Conservation (phyloP, 176 grass and related monocot genomes). For the Oryza punctata region DNA sequence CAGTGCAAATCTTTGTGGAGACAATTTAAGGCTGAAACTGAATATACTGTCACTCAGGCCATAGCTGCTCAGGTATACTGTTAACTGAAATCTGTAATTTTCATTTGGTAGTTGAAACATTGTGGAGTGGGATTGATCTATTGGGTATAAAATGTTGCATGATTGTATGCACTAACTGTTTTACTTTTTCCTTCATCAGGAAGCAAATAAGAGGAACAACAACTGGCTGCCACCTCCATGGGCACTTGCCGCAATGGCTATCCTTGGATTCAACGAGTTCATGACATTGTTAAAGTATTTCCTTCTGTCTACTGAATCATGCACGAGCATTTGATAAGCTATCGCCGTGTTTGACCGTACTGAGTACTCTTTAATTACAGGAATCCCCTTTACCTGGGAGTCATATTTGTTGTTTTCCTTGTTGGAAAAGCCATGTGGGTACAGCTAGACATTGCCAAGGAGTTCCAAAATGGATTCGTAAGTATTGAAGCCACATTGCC, state of each 20-base stretch:
- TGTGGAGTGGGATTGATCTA: neutral
- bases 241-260: slow-evolving; percentile 85
- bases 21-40: slow-evolving; percentile 91
- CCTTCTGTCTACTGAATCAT: slow-evolving; percentile 17
- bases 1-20: slow-evolving; percentile 94
- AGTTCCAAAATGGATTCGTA: slow-evolving; percentile 88
- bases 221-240: slow-evolving; percentile 96
- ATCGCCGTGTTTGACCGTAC: slow-evolving; percentile 1
- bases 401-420: slow-evolving; percentile 87
- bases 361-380: slow-evolving; percentile 53
- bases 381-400: slow-evolving; percentile 72
- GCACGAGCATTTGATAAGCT: neutral
- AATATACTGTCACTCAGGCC: slow-evolving; percentile 91
- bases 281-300: slow-evolving; percentile 92
- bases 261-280: slow-evolving; percentile 98
- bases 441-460: slow-evolving; percentile 74
- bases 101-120: slow-evolving; percentile 2
- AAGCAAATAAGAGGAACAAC: slow-evolving; percentile 98
- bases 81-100: neutral
- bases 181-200: slow-evolving; percentile 50
- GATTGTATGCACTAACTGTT: slow-evolving; percentile 1
- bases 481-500: slow-evolving; percentile 39
- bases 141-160: neutral
- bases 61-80: slow-evolving; percentile 82
- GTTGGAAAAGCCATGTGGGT: slow-evolving; percentile 94